A percentile compares a stretch with the other conserved stretches of the same genome.
These are phyloP conservation scores for Hymenoscyphus linearis DNA, from an alignment of 2,329 filamentous ascomycete species.

Conservation along the genomic window DNA sequence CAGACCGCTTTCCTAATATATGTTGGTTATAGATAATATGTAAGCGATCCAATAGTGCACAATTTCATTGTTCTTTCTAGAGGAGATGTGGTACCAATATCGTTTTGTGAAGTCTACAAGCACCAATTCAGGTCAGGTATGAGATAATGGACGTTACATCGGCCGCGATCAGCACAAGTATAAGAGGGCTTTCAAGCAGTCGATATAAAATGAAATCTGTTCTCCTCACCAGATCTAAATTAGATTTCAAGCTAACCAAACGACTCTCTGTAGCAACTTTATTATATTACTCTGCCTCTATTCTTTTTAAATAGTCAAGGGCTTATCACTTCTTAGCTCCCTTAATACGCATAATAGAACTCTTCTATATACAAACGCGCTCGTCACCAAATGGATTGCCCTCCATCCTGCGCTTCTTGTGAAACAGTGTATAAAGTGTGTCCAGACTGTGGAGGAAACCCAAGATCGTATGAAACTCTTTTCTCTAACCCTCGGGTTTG, in stretches of 20 bases:
- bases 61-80: conserved; percentile 2
- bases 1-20: conserved; percentile 7
- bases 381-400: no score
- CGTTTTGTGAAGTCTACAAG: neutral
- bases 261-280: neutral
- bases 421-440: neutral
- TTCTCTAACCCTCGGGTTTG: neutral
- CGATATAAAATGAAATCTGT: neutral
- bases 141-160: neutral
- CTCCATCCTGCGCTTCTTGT: no score
- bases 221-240: neutral
- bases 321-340: neutral
- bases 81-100: conserved; percentile 8
- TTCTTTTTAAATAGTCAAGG: neutral
- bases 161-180: neutral
- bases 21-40: neutral
- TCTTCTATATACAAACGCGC: neutral
- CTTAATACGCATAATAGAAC: neutral
- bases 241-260: neutral
- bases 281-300: neutral
- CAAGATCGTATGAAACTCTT: neutral
- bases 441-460: neutral
- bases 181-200: neutral
- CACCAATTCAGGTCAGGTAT: neutral
- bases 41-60: conserved; percentile 6